Percentiles rank a stretch among this genome's conserved stretches.
These are phyloP conservation scores for Rhizopus stolonifer DNA, from an alignment of 371 early-diverging fungal species.

Conservation along the genomic window DNA sequence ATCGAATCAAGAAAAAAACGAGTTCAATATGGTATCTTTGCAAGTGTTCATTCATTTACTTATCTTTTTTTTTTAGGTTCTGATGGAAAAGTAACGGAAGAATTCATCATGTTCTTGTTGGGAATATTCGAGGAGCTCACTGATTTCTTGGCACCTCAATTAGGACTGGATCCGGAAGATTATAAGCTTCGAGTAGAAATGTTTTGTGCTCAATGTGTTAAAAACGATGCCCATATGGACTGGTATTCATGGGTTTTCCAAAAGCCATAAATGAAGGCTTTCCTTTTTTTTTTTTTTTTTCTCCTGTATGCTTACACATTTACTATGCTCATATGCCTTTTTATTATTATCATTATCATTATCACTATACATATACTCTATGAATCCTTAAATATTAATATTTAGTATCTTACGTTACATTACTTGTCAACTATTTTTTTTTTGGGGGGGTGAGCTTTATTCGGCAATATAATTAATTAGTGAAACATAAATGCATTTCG, in stretches of 20 bases:
- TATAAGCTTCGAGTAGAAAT: conserved; percentile 39
- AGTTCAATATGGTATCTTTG: conserved; percentile 28
- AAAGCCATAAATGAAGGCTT: background rate
- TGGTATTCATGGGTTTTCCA: conserved; percentile 28
- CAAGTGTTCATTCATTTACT: background rate
- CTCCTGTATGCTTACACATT: too few species aligned
- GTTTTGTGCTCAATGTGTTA: conserved; percentile 44
- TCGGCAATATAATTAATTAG: too few species aligned
- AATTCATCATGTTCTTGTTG: conserved; percentile 24
- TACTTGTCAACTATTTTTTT: too few species aligned
- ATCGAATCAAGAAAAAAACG: conserved; percentile 25
- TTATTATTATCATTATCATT: too few species aligned
- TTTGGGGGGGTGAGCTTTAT: too few species aligned
- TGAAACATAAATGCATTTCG: too few species aligned
- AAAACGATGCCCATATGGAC: conserved; percentile 23
- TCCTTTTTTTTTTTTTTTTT: too few species aligned
- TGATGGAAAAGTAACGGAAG: conserved; percentile 29
- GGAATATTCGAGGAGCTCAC: conserved; percentile 18
- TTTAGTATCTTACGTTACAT: too few species aligned
- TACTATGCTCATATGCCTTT: too few species aligned
- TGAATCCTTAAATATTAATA: too few species aligned
- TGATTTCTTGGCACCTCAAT: conserved; percentile 20
- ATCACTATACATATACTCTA: too few species aligned
- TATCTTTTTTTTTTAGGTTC: conserved; percentile 13
- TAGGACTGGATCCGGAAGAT: conserved; percentile 36